Percentiles rank a stretch among this genome's conserved stretches.
Evolutionary conservation across 768 basidiomycete genomes (phyloP).

Genomic region (Neoboletus subvelutipes): DNA sequence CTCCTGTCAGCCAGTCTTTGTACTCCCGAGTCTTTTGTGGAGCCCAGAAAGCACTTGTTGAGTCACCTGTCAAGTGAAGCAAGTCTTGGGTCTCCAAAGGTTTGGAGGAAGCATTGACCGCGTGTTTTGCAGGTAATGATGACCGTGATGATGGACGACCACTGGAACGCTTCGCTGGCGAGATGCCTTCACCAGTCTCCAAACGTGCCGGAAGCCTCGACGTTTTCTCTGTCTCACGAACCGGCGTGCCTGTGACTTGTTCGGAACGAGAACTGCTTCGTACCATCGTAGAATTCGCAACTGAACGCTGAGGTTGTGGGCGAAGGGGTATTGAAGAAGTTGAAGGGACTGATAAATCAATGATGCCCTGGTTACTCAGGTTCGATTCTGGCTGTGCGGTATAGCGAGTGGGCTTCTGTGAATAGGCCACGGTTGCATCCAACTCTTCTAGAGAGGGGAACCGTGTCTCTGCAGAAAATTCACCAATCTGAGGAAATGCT

Average conservation of each 20-base stretch:
- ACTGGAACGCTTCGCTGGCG: conserved; percentile 17
- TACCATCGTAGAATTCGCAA: conserved; percentile 7
- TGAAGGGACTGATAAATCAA: conserved; percentile 24
- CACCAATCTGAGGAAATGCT: conserved; percentile 37
- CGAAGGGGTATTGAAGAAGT: conserved; percentile 24
- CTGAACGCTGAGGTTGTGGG: conserved; percentile 20
- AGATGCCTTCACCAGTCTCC: conserved; percentile 17
- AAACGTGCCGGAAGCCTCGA: conserved; percentile 8
- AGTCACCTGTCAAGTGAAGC: conserved; percentile 16
- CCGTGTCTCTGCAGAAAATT: conserved; percentile 61
- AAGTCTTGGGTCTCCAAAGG: conserved; percentile 22
- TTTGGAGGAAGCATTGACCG: conserved; percentile 48
- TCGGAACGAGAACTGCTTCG: conserved; percentile 52
- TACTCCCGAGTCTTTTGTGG: conserved; percentile 32
- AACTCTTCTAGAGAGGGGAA: conserved; percentile 89
- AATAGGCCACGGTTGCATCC: conserved; percentile 50
- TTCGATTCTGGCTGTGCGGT: conserved; percentile 16
- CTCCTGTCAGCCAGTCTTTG: conserved; percentile 77
- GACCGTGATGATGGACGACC: conserved; percentile 37
- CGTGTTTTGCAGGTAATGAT: conserved; percentile 49
- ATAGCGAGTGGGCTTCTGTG: conserved; percentile 23
- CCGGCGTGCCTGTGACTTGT: conserved; percentile 53
- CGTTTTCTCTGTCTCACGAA: conserved; percentile 39
- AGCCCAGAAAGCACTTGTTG: conserved; percentile 6
- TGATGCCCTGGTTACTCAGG: conserved; percentile 14